Percentiles rank a stretch among this genome's conserved stretches.
These are phyloP conservation scores for Kluyveromyces sp. DNA, from an alignment of 1,139 yeast species.

Conservation along the genomic window DNA sequence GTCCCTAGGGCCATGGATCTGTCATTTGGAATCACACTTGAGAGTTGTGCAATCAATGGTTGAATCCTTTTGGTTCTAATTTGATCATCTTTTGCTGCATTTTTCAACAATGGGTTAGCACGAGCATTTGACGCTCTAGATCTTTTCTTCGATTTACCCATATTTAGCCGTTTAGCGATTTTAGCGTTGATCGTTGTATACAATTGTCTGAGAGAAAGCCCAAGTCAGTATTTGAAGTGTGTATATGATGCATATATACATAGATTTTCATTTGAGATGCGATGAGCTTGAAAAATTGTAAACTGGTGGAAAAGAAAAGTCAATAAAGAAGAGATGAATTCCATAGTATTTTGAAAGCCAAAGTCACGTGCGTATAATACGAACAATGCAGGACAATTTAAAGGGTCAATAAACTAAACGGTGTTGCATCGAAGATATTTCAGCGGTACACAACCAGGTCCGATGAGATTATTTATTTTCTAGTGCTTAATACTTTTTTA, in stretches of 20 bases:
- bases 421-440: too few relatives aligned
- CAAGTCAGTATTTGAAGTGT: too few relatives aligned
- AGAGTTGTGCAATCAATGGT: slow-evolving; percentile 61
- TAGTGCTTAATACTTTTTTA: too few relatives aligned
- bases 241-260: too few relatives aligned
- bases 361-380: background rate
- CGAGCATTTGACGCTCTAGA: slow-evolving; percentile 53
- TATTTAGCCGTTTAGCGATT: slow-evolving; percentile 18
- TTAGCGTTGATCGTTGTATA: background rate
- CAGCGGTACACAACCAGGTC: too few relatives aligned
- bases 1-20: slow-evolving; percentile 72
- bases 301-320: background rate
- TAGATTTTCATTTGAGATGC: background rate
- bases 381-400: background rate
- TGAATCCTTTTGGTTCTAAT: slow-evolving; percentile 50
- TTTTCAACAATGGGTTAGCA: slow-evolving; percentile 38
- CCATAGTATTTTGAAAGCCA: too few relatives aligned
- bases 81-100: slow-evolving; percentile 39
- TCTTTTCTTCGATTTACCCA: slow-evolving; percentile 74
- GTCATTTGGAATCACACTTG: slow-evolving; percentile 60
- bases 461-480: too few relatives aligned
- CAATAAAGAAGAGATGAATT: background rate
- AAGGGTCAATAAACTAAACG: too few relatives aligned
- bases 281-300: slow-evolving; percentile 2
- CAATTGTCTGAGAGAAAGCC: too few relatives aligned